Evolutionary conservation across 768 basidiomycete species (phyloP), one percentile per base, ranked within the genome.

Genomic region (Boletus speciosus): DNA sequence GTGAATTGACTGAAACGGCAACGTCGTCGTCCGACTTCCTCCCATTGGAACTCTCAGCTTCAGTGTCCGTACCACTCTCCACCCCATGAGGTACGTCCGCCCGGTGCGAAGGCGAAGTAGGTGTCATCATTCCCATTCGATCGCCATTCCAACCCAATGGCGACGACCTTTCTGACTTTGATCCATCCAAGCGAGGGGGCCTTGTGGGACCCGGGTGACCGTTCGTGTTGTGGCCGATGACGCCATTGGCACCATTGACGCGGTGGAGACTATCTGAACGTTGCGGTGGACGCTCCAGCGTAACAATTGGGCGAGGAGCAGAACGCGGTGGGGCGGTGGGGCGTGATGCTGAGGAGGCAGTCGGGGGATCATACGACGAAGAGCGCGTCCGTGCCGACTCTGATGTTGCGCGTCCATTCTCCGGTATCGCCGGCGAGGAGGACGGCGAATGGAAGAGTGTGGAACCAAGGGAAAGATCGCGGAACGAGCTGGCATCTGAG

Each of bases 31-130:
- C 61, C 7, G 68, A 70, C 21, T 58, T 54, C 36, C 61, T 69
- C 31, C 66, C 73, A 19, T 78, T 80, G 8, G 73, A 72, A 41
- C 69, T 67, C 55, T 88, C 86, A 0, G 76, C 74, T 42, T 89
- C 88, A 0, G 83, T 85, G 57, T 90, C 88, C 3, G 84, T 86
- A 14, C 82, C 86, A 61, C 86, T 88, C 71, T 89, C 88, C 16
- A 90, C 75, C 12, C 81, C 75, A 47, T 80, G 83, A 52, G 88
- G 89, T 10, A 90, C 87, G 64, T 90, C 88, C 0, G 80, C 81
- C 35, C 72, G 77, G 62, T 84, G 82, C 3, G 81, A 76, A 5
- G 87, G 86, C 0, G 85, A 86, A 4, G 76, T 73, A 14, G 85
- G 81, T 51, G 66, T 60, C 10, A 59, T 51, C 15, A 27, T 35